Evolutionary conservation across 352 stramenopile species (phyloP).

Genomic region (Globisporangium apiculatum): DNA sequence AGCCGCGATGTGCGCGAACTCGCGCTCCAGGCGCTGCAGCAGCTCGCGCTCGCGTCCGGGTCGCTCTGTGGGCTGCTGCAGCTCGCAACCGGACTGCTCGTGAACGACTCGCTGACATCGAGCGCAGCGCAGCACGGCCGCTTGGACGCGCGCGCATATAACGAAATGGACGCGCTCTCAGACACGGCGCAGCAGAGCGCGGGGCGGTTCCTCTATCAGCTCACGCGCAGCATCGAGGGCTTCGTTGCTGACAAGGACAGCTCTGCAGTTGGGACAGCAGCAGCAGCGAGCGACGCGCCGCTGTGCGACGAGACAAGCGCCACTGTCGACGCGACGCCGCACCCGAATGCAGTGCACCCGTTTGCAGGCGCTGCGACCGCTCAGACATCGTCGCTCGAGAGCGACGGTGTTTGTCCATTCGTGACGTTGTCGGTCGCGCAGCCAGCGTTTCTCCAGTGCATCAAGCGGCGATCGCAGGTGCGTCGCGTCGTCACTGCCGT

Average conservation of each 20-base stretch:
- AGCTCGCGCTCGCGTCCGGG: constrained; percentile 60
- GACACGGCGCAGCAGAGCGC: constrained; percentile 26
- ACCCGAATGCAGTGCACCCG: constrained; percentile 10
- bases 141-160: constrained; percentile 40
- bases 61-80: constrained; percentile 76
- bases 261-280: constrained; percentile 4
- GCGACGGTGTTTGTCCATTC: constrained; percentile 6
- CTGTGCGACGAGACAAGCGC: constrained; percentile 27
- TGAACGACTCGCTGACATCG: constrained; percentile 31
- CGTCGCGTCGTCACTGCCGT: not conserved
- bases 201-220: constrained; percentile 35
- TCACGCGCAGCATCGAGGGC: constrained; percentile 40
- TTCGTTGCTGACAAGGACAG: constrained; percentile 39
- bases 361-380: not conserved
- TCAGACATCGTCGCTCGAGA: not conserved
- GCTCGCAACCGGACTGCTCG: constrained; percentile 48
- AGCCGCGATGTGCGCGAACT: constrained; percentile 46
- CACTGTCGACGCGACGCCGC: not conserved
- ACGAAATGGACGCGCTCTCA: constrained; percentile 51
- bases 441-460: constrained; percentile 23
- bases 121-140: not conserved
- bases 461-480: constrained; percentile 73
- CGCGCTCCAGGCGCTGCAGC: constrained; percentile 50
- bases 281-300: constrained; percentile 19
- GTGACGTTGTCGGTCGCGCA: constrained; percentile 11